Evolutionary conservation across 345 rosid genomes (phyloP).

Genomic region (Populus nigra): DNA sequence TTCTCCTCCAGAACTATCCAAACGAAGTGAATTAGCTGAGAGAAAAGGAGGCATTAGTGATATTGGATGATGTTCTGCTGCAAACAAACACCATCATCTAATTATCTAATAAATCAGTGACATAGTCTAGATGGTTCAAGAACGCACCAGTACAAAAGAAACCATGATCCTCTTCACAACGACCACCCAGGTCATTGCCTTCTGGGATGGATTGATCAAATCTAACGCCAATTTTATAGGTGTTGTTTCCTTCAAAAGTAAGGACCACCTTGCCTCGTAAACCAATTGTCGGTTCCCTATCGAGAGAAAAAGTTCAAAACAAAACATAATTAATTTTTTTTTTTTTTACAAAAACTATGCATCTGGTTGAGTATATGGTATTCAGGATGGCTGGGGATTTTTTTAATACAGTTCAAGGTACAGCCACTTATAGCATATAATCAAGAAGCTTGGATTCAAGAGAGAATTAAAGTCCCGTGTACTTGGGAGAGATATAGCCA

Average conservation of each 20-base stretch:
- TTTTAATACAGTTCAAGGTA: not conserved
- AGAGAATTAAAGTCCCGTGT: not conserved
- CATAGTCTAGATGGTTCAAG: not conserved
- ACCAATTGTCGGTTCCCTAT: slow-evolving; percentile 78
- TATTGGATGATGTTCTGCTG: not conserved
- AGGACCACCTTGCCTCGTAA: slow-evolving; percentile 88
- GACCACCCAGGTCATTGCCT: slow-evolving; percentile 95
- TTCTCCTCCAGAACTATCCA: slow-evolving; percentile 76
- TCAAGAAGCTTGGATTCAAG: not conserved
- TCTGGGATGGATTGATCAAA: slow-evolving; percentile 80
- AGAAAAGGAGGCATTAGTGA: slow-evolving; percentile 10
- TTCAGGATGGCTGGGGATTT: not conserved
- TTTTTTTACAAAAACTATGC: not conserved
- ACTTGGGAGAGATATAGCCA: not conserved
- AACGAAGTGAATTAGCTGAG: slow-evolving; percentile 74
- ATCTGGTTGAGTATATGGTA: not conserved
- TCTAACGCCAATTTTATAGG: slow-evolving; percentile 90
- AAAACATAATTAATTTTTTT: not conserved
- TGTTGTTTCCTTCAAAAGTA: slow-evolving; percentile 82
- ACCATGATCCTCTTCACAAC: slow-evolving; percentile 84
- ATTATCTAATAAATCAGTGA: not conserved
- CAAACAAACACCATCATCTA: not conserved
- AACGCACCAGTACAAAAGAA: slow-evolving; percentile 86
- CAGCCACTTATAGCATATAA: not conserved
- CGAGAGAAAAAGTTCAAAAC: not conserved